Base-by-base conservation (phyloP, 495 filamentous ascomycete genomes). In the Entonaema liquescens region DNA sequence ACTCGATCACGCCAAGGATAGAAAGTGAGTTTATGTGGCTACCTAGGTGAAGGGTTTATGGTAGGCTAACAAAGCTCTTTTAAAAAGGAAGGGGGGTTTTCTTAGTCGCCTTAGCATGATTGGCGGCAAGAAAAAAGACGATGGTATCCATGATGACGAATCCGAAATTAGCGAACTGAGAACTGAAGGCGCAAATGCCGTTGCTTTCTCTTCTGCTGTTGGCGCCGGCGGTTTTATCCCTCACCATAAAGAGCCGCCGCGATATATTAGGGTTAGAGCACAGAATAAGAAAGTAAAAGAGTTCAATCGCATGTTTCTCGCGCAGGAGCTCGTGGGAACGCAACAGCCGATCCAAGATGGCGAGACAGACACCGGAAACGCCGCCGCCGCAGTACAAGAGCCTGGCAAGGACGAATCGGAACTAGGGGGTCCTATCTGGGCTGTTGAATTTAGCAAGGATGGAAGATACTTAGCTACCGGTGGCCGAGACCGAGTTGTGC, bases 391-490 rank as follows among this genome's bases (percentile, higher is more conserved):
- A 75, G 79, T 40, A 79, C 60, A 56, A 17, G 79, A 65, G 31
- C 42, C 47, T 9, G 31, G 42, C 8, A 79, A 77, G 44, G 73
- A 76, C 31, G 72, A 77, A 33, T 19, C 70, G 25, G 75, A 77
- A 29, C 76, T 77, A 17, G 80, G 82, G 40, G 83, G 88, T 17
- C 93, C 95, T 3, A 88, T 97, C 31, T 99, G 95, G 95, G 90
- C 95, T 4, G 87, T 92, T 70, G 91, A 93, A 67, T 98, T 98
- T 70, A 98, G 94, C 68, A 93, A 91, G 53, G 95, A 98, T 82
- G 95, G 95, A 12, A 93, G 86, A 75, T 97, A 94, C 78, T 83
- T 99, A 9, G 95, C 95, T 12, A 92, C 93, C 19, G 96, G 89
- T 12, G 95, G 95, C 2, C 91, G 93, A 70, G 96, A 98, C 76